phyloP scores from a whole-genome alignment of 2,329 filamentous ascomycete genomes.

The Endoconidiophora polonica region DNA sequence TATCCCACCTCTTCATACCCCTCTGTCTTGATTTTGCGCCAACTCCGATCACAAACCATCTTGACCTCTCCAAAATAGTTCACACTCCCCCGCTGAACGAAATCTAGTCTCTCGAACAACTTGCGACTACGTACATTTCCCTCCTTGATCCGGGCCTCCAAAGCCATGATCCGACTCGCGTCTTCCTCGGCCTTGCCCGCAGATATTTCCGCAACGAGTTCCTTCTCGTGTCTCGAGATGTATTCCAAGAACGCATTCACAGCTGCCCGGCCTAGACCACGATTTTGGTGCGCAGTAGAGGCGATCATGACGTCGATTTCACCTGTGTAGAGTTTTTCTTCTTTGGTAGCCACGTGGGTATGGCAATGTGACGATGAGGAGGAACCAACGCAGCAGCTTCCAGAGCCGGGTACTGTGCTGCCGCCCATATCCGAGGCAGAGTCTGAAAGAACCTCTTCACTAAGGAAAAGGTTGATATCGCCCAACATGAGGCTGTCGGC shows the following conservation, averaged over 20 bases:
- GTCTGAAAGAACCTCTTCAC: slow-evolving; percentile 22
- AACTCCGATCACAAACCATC: slow-evolving; percentile 17
- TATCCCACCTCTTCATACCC: slow-evolving; percentile 9
- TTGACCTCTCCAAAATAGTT: slow-evolving; percentile 47
- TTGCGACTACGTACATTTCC: slow-evolving; percentile 34
- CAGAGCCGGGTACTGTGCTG: slow-evolving; percentile 1
- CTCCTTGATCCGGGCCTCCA: slow-evolving; percentile 44
- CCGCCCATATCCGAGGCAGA: slow-evolving; percentile 31
- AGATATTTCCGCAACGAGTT: slow-evolving; percentile 32
- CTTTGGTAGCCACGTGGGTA: neutral
- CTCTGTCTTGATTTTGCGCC: slow-evolving; percentile 3
- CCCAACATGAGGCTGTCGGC: slow-evolving; percentile 44
- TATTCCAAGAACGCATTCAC: slow-evolving; percentile 56
- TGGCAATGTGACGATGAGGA: slow-evolving; percentile 15
- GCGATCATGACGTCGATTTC: slow-evolving; percentile 86
- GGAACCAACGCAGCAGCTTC: slow-evolving; percentile 16
- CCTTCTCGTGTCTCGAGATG: slow-evolving; percentile 33
- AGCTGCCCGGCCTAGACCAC: slow-evolving; percentile 48
- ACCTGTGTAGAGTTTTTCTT: slow-evolving; percentile 30
- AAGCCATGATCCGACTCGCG: slow-evolving; percentile 22
- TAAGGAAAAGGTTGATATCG: slow-evolving; percentile 70
- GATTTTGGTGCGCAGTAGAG: slow-evolving; percentile 33
- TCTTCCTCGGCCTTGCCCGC: slow-evolving; percentile 1
- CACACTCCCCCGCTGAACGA: slow-evolving; percentile 31
- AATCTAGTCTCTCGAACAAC: slow-evolving; percentile 36